Base-by-base conservation (phyloP, 305 asterid species). In the Plantago coronopus region DNA sequence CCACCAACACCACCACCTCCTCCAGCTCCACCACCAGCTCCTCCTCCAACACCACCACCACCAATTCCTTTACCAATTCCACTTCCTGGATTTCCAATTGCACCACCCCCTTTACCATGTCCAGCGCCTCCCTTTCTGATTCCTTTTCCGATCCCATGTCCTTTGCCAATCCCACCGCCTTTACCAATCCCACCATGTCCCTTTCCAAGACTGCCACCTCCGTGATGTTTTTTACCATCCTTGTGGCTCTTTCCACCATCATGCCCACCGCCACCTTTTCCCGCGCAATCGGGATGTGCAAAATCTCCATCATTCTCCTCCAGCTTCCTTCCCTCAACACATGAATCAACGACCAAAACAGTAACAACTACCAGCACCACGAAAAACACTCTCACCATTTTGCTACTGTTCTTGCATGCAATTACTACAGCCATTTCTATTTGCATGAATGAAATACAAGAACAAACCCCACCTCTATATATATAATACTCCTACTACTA, bases 291-390 rank as follows among this genome's bases (percentile, higher is more conserved):
- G 57, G 70, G 74, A 58, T 68, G 62, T 17, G 54, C 47, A 6
- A 14, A 54, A 20, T 63, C 59, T 31, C 46, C 65, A 44, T 27
- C 65, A 44, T 27, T 67, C 17, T 51, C 57, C 40, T 53, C 72
- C 58, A 71, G 27, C 57, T 67, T 53, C 76, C 78, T 67, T 0
- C 67, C 65, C 69, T 69, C 70, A 13, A 22, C 66, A 65, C 68
- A 42, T 9, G 61, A 57, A 1, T 73, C 79, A 65, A 75, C 71
- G 43, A 61, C 66, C 66, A 73, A 47, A 68, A 74, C 57, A 66
- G 57, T 60, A 19, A 76, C 51, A 58, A 73, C 46, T 65, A 63
- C 61, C 25, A 20, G 65, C 40, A 60, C 1, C 68, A 34, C 42
- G 13, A 63, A 47, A 1, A 51, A 23, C 42, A 23, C 65, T 61